These are phyloP conservation scores for Panicum hallii DNA, from an alignment of 202 grass and related monocot genomes.

Conservation along the genomic window DNA sequence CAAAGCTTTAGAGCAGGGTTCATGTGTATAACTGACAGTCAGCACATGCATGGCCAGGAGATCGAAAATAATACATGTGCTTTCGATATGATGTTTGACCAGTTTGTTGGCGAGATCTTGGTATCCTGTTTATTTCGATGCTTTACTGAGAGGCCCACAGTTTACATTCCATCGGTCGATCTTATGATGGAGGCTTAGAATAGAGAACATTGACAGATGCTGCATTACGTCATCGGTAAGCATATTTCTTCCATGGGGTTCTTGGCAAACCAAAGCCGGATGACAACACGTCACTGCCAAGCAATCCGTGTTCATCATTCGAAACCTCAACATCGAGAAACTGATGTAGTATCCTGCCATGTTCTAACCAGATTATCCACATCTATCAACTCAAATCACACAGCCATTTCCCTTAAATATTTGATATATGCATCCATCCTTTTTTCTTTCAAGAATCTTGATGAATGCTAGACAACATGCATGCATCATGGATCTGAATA, in stretches of 20 bases:
- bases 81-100: slow-evolving; percentile 38
- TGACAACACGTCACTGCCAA: slow-evolving; percentile 8
- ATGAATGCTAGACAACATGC: background rate
- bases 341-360: background rate
- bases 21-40: background rate
- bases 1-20: background rate
- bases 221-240: background rate
- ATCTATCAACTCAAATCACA: background rate
- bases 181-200: background rate
- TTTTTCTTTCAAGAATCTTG: background rate
- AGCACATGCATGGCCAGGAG: background rate
- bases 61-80: slow-evolving; percentile 8
- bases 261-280: background rate
- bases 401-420: background rate
- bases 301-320: background rate
- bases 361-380: background rate
- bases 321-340: background rate
- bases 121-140: slow-evolving; percentile 26
- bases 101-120: slow-evolving; percentile 26
- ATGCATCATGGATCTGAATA: background rate
- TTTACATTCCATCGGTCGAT: slow-evolving; percentile 19
- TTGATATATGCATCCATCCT: background rate
- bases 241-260: background rate
- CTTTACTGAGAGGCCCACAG: slow-evolving; percentile 24
- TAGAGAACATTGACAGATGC: background rate